Base-by-base conservation (phyloP, 768 basidiomycete genomes). In the Amanita brunnescens region DNA sequence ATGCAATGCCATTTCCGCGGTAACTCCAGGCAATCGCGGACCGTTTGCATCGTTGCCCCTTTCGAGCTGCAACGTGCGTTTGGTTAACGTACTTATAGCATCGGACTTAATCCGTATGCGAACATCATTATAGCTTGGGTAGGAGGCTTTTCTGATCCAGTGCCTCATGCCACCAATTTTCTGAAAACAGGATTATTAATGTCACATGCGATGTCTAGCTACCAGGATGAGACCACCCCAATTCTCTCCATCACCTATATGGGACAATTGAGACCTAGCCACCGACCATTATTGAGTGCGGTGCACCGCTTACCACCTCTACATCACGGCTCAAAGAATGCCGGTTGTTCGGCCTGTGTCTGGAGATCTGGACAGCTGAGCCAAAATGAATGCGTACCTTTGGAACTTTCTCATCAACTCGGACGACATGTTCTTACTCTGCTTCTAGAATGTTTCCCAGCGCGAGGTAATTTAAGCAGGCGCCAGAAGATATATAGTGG, bases 1-100 rank as follows among this genome's bases (percentile, higher is more conserved):
- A 47, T 47, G 18, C 18, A 47, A 34, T 37, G 35, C 46, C n/a
- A 47, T 47, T 47, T 47, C 46, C 46, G 46, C 46, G 46, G 46
- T 37, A 34, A 37, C 46, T 35, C 46, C 46, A 47, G 20, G 32
- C 8, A 34, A 20, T 43, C 23, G 40, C 23, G 41, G 41, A 23
- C 26, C 23, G 41, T 23, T 24, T 43, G 18, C 37, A 16, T 6
- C 6, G 37, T 16, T 44, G n/a, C 42, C 26, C 42, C 42, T 44
- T 44, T 44, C 26, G 26, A n/a, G 6, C 42, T 44, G 26, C 13
- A 44, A 44, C 42, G 42, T 44, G 42, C 26, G 13, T 26, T 42
- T 14, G 12, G 20, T 42, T 42, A 23, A 44, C 42, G 26, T 40
- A 21, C 39, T 29, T 38, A 44, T 23, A 23, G 23, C 23, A 12